A percentile compares a stretch with the other conserved stretches of the same genome.
phyloP scores from a whole-genome alignment of 2,329 filamentous ascomycete species.

The Macrophomina pseudophaseolina region DNA sequence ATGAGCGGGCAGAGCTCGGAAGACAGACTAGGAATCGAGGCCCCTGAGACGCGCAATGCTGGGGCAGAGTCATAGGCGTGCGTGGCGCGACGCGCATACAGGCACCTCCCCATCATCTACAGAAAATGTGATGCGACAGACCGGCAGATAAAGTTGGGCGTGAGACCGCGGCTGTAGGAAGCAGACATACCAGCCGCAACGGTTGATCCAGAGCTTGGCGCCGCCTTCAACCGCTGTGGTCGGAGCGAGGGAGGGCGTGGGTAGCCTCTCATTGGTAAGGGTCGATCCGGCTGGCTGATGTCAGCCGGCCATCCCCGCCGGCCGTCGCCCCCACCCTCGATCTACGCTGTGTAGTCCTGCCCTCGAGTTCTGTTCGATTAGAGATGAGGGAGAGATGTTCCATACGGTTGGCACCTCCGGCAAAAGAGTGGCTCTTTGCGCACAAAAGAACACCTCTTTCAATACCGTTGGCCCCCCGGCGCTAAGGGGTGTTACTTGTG shows the following conservation, averaged over 20 bases:
- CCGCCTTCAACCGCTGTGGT: background rate
- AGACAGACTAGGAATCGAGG: no score
- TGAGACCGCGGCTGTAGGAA: conserved; percentile 1
- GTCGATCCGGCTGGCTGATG: no score
- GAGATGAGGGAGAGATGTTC: no score
- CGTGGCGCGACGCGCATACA: background rate
- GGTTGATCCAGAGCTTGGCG: background rate
- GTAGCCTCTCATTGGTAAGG: background rate
- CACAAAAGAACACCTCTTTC: no score
- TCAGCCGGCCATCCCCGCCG: no score
- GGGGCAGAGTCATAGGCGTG: conserved; percentile 1
- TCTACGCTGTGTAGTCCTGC: no score
- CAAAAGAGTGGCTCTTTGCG: no score
- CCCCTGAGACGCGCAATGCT: background rate
- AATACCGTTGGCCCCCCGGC: no score
- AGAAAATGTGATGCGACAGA: background rate
- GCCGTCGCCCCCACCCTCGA: no score
- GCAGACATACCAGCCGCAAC: background rate
- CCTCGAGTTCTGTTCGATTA: no score
- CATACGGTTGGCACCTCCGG: no score
- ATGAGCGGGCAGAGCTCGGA: background rate
- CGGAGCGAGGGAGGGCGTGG: background rate
- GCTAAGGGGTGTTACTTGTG: no score
- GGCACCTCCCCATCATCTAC: background rate
- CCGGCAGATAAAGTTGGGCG: background rate